Conservation (phyloP, 495 filamentous ascomycete genomes). For the Aspergillus asperescens region DNA sequence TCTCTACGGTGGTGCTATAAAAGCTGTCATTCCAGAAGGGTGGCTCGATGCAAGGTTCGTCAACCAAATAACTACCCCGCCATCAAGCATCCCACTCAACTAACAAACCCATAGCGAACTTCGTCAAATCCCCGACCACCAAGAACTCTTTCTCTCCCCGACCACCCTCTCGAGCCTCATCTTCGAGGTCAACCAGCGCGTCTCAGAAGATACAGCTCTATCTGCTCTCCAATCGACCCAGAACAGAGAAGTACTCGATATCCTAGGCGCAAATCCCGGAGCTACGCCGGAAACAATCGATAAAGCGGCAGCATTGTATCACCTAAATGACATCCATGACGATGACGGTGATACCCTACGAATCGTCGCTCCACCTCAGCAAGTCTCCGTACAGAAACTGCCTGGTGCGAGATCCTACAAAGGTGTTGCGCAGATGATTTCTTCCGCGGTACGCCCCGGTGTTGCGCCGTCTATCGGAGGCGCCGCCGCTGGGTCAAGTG, state of each 20-base stretch:
- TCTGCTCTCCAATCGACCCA: constrained; percentile 20
- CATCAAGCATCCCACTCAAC: neutral
- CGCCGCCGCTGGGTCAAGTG: constrained; percentile 21
- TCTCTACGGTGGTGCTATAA: constrained; percentile 80
- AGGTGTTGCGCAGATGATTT: constrained; percentile 30
- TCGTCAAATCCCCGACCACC: constrained; percentile 87
- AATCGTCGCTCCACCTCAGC: constrained; percentile 43
- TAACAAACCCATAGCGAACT: constrained; percentile 51
- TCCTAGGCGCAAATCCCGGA: constrained; percentile 24
- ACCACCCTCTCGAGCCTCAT: constrained; percentile 76
- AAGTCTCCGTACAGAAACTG: constrained; percentile 27
- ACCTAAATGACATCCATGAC: constrained; percentile 74
- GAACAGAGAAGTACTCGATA: neutral
- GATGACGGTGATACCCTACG: constrained; percentile 52
- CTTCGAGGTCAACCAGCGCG: constrained; percentile 79
- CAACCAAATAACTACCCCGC: neutral
- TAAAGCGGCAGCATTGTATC: constrained; percentile 59
- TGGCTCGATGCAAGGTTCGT: constrained; percentile 79
- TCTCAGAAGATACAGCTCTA: constrained; percentile 27
- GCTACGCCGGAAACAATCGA: constrained; percentile 45
- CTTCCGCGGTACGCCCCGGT: constrained; percentile 7
- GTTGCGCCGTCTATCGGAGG: constrained; percentile 18
- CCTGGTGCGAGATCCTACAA: constrained; percentile 23
- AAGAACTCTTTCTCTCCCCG: constrained; percentile 84
- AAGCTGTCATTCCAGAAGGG: constrained; percentile 60